A percentile compares a stretch with the other conserved stretches of the same genome.
These are phyloP conservation scores for Starmera quercuum DNA, from an alignment of 805 yeast genomes.

Conservation along the genomic window DNA sequence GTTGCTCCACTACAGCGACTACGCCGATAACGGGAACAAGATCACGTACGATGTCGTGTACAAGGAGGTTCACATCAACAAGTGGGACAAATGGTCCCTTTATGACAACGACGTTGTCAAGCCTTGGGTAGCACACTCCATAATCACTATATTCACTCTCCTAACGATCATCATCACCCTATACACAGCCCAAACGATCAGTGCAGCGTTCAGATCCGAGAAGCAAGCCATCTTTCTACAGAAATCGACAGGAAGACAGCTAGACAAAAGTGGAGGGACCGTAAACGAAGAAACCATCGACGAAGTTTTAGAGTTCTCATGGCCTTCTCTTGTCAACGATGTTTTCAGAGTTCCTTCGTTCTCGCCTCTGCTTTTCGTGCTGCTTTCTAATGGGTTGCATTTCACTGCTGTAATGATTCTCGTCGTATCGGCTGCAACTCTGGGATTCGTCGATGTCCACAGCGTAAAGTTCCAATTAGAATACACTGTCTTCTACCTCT, in stretches of 20 bases:
- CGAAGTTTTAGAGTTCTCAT: conserved; percentile 15
- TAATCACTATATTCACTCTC: conserved; percentile 10
- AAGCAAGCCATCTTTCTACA: conserved; percentile 9
- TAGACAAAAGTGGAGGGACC: background rate
- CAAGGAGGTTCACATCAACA: conserved; percentile 17
- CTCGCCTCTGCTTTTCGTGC: conserved; percentile 5
- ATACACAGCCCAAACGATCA: conserved; percentile 11
- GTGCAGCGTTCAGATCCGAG: conserved; percentile 10
- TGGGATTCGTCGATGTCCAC: conserved; percentile 10
- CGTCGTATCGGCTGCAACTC: conserved; percentile 3
- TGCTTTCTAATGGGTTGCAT: conserved; percentile 16
- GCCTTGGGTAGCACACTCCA: conserved; percentile 13
- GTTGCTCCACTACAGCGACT: conserved; percentile 14
- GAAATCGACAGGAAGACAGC: too few relatives aligned
- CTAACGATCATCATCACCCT: conserved; percentile 10
- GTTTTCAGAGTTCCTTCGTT: conserved; percentile 15
- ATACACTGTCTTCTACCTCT: conserved; percentile 1
- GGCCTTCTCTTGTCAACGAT: conserved; percentile 18
- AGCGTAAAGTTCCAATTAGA: conserved; percentile 7
- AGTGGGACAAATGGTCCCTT: conserved; percentile 11
- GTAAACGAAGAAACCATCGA: conserved; percentile 6
- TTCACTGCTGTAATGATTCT: conserved; percentile 5
- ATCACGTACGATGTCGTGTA: conserved; percentile 20
- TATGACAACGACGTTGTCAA: conserved; percentile 19
- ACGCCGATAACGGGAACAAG: conserved; percentile 20